phyloP scores from a whole-genome alignment of 2,329 filamentous ascomycete genomes.

The Paecilomyces variotii region DNA sequence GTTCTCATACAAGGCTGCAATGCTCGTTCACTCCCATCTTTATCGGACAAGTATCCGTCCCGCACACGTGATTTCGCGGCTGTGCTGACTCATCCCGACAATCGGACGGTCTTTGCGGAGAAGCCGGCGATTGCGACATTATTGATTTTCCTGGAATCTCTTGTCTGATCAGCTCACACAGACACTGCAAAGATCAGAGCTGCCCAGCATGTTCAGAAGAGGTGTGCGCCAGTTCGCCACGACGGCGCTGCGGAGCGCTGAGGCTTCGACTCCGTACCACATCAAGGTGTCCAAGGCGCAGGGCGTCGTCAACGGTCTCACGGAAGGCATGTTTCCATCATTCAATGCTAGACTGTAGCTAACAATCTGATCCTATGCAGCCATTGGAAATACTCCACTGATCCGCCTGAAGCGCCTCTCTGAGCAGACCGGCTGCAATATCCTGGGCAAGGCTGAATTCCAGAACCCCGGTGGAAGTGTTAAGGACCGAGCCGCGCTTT shows the following conservation, averaged over 20 bases:
- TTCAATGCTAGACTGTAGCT: background rate
- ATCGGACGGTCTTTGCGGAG: background rate
- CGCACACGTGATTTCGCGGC: background rate
- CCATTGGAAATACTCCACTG: conserved; percentile 94
- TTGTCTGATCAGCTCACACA: background rate
- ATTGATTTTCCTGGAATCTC: background rate
- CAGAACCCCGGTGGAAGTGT: conserved; percentile 95
- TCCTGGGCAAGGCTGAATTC: conserved; percentile 96
- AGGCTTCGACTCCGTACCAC: conserved; percentile 51
- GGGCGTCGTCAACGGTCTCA: conserved; percentile 67
- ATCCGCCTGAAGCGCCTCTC: conserved; percentile 86
- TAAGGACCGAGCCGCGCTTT: conserved; percentile 93
- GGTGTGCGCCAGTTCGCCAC: conserved; percentile 60
- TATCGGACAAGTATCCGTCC: background rate
- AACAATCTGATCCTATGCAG: conserved; percentile 39
- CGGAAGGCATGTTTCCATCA: conserved; percentile 57
- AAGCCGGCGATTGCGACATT: background rate
- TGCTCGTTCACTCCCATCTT: background rate
- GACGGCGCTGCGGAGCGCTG: conserved; percentile 49
- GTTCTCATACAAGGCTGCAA: background rate
- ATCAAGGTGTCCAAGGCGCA: conserved; percentile 72
- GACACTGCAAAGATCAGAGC: background rate
- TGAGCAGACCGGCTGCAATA: conserved; percentile 81
- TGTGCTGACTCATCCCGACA: background rate
- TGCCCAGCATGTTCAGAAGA: conserved; percentile 57